Evolutionary conservation across 495 filamentous ascomycete genomes (phyloP).

Genomic region (Tuber brumale): DNA sequence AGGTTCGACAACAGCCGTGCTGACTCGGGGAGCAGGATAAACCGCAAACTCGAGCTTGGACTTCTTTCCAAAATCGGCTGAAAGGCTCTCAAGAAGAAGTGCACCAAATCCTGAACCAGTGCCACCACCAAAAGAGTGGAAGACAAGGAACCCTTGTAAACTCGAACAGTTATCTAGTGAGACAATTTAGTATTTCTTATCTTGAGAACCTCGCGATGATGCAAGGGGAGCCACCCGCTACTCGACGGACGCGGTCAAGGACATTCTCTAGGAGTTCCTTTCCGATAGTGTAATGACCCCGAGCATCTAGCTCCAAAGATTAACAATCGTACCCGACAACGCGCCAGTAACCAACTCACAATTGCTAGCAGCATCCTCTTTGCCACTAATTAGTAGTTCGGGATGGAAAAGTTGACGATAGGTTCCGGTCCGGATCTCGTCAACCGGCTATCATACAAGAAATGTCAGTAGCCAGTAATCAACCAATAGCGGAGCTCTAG

Average conservation of each 20-base stretch:
- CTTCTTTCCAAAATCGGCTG: constrained; percentile 98
- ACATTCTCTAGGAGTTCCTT: constrained; percentile 98
- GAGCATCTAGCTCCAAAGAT: constrained; percentile 49
- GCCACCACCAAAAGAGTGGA: constrained; percentile 99
- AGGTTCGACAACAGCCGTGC: constrained; percentile 95
- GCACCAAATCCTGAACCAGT: constrained; percentile 98
- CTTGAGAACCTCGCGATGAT: constrained; percentile 1
- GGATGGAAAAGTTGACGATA: constrained; percentile 88
- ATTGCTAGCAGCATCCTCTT: constrained; percentile 93
- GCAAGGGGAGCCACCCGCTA: constrained; percentile 50
- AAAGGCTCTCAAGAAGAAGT: constrained; percentile 93
- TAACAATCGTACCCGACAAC: constrained; percentile 6
- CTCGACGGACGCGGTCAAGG: constrained; percentile 88
- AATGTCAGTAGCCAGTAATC: constrained; percentile 25
- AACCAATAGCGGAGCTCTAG: neutral
- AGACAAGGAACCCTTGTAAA: constrained; percentile 97
- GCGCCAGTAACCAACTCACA: constrained; percentile 41
- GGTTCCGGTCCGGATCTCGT: constrained; percentile 77
- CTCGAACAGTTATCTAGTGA: constrained; percentile 77
- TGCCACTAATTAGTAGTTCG: constrained; percentile 78
- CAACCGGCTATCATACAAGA: constrained; percentile 58
- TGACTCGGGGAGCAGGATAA: constrained; percentile 93
- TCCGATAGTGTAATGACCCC: constrained; percentile 97
- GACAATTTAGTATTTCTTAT: constrained; percentile 6
- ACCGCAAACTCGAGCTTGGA: constrained; percentile 99